phyloP scores from a whole-genome alignment of 2,329 filamentous ascomycete genomes.

The Hypoxylon sp. region DNA sequence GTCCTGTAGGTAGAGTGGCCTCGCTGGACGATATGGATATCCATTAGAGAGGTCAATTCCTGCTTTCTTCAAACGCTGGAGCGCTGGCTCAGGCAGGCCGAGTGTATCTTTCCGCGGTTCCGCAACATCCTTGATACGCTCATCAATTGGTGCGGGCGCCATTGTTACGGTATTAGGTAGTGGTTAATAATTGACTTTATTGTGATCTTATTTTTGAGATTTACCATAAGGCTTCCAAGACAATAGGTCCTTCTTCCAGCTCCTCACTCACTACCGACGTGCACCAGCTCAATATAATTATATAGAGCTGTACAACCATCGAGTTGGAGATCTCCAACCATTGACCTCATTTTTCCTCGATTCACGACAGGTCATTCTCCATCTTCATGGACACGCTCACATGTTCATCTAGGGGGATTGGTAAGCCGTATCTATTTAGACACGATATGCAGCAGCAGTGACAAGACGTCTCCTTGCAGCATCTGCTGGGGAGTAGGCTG shows the following conservation, averaged over 20 bases:
- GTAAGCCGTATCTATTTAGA: slow-evolving; percentile 34
- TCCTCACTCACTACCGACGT: slow-evolving; percentile 1
- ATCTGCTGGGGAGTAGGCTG: slow-evolving; percentile 28
- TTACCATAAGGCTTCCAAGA: neutral
- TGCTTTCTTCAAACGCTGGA: slow-evolving; percentile 74
- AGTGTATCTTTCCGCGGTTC: slow-evolving; percentile 75
- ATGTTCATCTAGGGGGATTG: slow-evolving; percentile 24
- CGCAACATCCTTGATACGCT: slow-evolving; percentile 74
- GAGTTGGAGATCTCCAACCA: slow-evolving; percentile 28
- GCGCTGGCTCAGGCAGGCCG: slow-evolving; percentile 70
- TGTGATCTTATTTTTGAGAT: slow-evolving; percentile 4
- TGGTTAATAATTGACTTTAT: neutral
- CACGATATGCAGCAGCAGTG: slow-evolving; percentile 10
- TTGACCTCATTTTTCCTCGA: slow-evolving; percentile 26
- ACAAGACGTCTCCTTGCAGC: slow-evolving; percentile 19
- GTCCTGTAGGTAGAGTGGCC: slow-evolving; percentile 78
- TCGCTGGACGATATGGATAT: slow-evolving; percentile 78
- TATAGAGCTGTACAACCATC: slow-evolving; percentile 24
- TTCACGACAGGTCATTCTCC: slow-evolving; percentile 27
- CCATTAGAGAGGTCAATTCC: slow-evolving; percentile 78
- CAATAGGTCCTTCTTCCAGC: neutral
- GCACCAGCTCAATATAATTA: slow-evolving; percentile 19
- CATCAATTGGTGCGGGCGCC: slow-evolving; percentile 72
- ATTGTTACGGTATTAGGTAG: slow-evolving; percentile 50
- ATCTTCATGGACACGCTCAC: slow-evolving; percentile 13